Percentiles rank a stretch among this genome's conserved stretches.
Conservation (phyloP, 148 eudicot genomes). For the Rhododendron ferrugineum region DNA sequence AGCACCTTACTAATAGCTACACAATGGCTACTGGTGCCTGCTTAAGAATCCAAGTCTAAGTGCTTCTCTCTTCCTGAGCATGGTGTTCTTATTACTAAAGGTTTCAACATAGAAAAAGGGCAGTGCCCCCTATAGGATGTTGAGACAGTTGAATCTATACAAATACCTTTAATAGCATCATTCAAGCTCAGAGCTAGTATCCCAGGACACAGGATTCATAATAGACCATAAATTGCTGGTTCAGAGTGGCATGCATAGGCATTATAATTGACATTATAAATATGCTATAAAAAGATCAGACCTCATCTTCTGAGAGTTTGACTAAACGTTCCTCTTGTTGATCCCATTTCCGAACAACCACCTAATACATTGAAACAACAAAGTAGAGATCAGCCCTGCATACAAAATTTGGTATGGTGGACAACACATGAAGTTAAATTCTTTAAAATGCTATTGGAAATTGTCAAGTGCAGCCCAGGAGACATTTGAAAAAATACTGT, state of each 20-base stretch:
- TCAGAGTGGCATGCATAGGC: neutral
- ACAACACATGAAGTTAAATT: neutral
- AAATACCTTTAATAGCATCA: neutral
- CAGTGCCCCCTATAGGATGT: neutral
- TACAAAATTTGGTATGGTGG: neutral
- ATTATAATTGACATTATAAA: neutral
- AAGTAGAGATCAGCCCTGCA: slow-evolving; percentile 13
- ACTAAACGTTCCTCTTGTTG: slow-evolving; percentile 62
- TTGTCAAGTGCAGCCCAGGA: neutral
- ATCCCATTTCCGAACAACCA: slow-evolving; percentile 77
- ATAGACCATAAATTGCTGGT: neutral
- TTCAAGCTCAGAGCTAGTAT: neutral
- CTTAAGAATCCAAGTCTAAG: neutral
- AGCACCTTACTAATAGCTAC: neutral
- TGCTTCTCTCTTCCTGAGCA: neutral
- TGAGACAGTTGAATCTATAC: neutral
- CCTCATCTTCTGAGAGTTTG: slow-evolving; percentile 79
- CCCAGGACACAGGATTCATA: neutral
- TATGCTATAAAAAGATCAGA: slow-evolving; percentile 16
- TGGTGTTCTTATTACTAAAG: neutral
- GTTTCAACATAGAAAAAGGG: neutral
- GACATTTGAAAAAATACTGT: neutral
- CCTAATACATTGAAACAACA: slow-evolving; percentile 39
- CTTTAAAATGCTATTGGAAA: neutral
- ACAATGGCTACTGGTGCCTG: neutral